Conservation (phyloP, 2,329 filamentous ascomycete species). For the Rosellinia necatrix region DNA sequence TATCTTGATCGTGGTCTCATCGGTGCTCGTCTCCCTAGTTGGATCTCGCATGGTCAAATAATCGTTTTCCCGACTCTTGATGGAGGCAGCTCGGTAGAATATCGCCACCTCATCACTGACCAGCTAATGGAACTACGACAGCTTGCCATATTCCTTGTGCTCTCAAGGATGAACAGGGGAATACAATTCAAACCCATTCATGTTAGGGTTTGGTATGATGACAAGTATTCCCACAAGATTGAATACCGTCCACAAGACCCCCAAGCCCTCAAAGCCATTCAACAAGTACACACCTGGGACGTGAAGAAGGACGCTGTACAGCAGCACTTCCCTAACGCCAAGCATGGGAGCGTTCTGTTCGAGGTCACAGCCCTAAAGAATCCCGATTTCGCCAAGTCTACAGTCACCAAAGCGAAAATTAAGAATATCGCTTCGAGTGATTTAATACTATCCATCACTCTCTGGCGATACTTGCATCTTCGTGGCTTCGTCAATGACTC, state of each 20-base stretch:
- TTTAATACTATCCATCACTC: conserved; percentile 70
- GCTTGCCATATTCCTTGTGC: conserved; percentile 76
- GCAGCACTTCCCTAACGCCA: conserved; percentile 51
- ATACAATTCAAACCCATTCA: conserved; percentile 80
- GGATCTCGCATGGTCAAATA: conserved; percentile 79
- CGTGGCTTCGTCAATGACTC: conserved; percentile 80
- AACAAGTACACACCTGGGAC: conserved; percentile 67
- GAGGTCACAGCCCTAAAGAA: conserved; percentile 72
- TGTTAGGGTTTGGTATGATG: conserved; percentile 84
- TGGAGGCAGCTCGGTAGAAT: conserved; percentile 77
- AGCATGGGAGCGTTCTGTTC: conserved; percentile 56
- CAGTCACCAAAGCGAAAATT: conserved; percentile 62
- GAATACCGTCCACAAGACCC: conserved; percentile 58
- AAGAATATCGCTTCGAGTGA: conserved; percentile 69
- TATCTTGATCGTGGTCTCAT: conserved; percentile 86
- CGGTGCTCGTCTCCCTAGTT: conserved; percentile 77
- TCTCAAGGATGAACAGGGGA: conserved; percentile 79
- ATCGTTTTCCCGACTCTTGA: conserved; percentile 84
- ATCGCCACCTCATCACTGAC: conserved; percentile 76
- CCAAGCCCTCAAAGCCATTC: conserved; percentile 49
- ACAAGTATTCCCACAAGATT: conserved; percentile 69
- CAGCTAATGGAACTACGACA: conserved; percentile 77
- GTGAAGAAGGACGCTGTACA: conserved; percentile 65
- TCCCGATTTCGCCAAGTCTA: conserved; percentile 69
- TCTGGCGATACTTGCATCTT: conserved; percentile 89